Evolutionary conservation across 768 basidiomycete genomes (phyloP).

Genomic region (Dacryopinax spathularia): DNA sequence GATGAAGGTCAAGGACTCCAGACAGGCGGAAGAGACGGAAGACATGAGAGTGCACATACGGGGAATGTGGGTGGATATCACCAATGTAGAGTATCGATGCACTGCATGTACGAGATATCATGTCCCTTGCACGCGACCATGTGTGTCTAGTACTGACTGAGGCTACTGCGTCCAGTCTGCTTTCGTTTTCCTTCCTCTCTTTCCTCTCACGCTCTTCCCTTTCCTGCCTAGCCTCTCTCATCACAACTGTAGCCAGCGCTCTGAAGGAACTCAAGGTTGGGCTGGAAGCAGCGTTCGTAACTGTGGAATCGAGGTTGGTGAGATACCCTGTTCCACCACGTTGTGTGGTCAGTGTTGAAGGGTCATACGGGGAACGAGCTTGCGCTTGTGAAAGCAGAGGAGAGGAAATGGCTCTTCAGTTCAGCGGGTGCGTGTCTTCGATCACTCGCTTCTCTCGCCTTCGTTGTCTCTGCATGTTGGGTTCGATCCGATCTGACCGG

Average conservation of each 20-base stretch:
- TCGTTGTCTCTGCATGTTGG: too few relatives aligned
- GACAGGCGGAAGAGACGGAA: conserved; percentile 40
- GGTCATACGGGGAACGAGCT: conserved; percentile 81
- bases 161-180: neutral
- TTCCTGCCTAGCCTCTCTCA: neutral
- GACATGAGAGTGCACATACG: too few relatives aligned
- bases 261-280: neutral
- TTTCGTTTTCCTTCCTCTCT: neutral
- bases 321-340: too few relatives aligned
- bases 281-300: neutral
- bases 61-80: too few relatives aligned
- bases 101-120: too few relatives aligned
- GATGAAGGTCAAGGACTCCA: conserved; percentile 44
- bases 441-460: too few relatives aligned
- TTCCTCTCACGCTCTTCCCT: neutral
- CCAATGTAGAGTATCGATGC: neutral
- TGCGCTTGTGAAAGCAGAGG: conserved; percentile 57
- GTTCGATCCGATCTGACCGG: too few relatives aligned
- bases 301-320: too few relatives aligned
- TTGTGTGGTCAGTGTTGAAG: conserved; percentile 47
- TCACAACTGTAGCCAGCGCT: neutral
- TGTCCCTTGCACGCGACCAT: neutral
- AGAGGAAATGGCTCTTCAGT: conserved; percentile 77
- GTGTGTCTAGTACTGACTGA: neutral
- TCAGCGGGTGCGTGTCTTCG: conserved; percentile 66